Percentiles rank a stretch among this genome's conserved stretches.
These are phyloP conservation scores for Apiospora hydei DNA, from an alignment of 2,329 filamentous ascomycete genomes.

Conservation along the genomic window DNA sequence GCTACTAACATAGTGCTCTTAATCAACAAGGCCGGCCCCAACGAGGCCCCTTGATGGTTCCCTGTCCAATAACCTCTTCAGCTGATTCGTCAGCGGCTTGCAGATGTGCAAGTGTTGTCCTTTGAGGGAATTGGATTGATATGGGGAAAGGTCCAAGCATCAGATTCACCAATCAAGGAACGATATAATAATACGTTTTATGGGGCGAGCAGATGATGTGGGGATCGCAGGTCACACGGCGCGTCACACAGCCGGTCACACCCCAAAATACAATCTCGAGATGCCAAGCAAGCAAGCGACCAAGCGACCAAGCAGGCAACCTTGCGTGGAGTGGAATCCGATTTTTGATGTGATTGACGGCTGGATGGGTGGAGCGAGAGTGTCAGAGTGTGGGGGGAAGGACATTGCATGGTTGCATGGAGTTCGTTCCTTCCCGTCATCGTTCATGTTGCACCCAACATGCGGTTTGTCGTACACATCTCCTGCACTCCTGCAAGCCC, in stretches of 20 bases:
- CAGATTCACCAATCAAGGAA: neutral
- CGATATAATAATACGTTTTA: neutral
- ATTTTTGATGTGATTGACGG: neutral
- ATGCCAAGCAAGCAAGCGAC: neutral
- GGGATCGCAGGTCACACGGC: neutral
- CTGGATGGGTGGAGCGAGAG: too few relatives aligned
- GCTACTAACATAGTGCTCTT: neutral
- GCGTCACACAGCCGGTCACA: conserved; percentile 9
- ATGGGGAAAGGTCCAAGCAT: neutral
- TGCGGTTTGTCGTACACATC: neutral
- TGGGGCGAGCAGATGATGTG: neutral
- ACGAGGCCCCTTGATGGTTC: neutral
- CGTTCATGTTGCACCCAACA: neutral
- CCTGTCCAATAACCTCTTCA: conserved; percentile 4
- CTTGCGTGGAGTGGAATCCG: neutral
- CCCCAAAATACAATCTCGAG: neutral
- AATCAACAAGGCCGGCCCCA: neutral
- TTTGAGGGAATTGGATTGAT: neutral
- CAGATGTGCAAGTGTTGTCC: neutral
- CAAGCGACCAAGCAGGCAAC: neutral
- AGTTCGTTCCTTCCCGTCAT: conserved; percentile 12
- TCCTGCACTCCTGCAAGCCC: neutral
- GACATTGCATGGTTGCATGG: too few relatives aligned
- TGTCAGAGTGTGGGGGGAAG: conserved; percentile 3
- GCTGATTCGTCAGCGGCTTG: conserved; percentile 18